Conservation (phyloP, 805 yeast genomes). For the Nakazawaea peltata region DNA sequence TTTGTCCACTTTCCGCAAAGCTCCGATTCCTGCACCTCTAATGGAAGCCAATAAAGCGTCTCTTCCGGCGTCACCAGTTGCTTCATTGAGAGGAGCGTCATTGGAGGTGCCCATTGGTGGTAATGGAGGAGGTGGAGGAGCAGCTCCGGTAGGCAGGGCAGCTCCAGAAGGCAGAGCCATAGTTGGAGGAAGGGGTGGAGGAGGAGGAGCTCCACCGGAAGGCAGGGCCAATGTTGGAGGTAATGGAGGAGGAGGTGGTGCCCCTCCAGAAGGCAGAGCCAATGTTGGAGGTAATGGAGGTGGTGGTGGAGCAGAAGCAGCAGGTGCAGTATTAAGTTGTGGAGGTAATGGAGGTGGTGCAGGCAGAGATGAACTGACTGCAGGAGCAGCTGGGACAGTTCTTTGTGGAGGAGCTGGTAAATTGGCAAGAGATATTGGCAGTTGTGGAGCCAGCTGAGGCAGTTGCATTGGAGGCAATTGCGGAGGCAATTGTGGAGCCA, state of each 20-base stretch:
- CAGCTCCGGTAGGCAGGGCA: conserved; percentile 21
- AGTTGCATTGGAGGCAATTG: conserved; percentile 11
- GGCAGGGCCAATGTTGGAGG: conserved; percentile 7
- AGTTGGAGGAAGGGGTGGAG: conserved; percentile 11
- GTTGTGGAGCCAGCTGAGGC: not conserved
- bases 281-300: conserved; percentile 16
- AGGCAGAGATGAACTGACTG: conserved; percentile 12
- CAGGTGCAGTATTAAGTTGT: conserved; percentile 31
- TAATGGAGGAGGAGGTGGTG: conserved; percentile 16
- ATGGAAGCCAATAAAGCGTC: conserved; percentile 86
- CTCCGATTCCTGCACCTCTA: conserved; percentile 66
- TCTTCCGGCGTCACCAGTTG: conserved; percentile 46
- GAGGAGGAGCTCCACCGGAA: conserved; percentile 8
- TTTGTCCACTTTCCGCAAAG: conserved; percentile 74
- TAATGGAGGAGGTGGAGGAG: conserved; percentile 28
- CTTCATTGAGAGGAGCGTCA: conserved; percentile 23
- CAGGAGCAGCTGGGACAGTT: not conserved
- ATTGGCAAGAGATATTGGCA: not conserved
- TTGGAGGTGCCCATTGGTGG: conserved; percentile 36
- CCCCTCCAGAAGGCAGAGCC: conserved; percentile 23
- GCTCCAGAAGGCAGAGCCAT: conserved; percentile 6
- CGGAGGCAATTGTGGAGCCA: conserved; percentile 16
- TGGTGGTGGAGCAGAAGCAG: conserved; percentile 18
- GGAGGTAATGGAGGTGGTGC: conserved; percentile 5
- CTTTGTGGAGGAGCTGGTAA: not conserved